phyloP scores from a whole-genome alignment of 2,329 filamentous ascomycete genomes.

The Nannizziopsis arthrosporioides region DNA sequence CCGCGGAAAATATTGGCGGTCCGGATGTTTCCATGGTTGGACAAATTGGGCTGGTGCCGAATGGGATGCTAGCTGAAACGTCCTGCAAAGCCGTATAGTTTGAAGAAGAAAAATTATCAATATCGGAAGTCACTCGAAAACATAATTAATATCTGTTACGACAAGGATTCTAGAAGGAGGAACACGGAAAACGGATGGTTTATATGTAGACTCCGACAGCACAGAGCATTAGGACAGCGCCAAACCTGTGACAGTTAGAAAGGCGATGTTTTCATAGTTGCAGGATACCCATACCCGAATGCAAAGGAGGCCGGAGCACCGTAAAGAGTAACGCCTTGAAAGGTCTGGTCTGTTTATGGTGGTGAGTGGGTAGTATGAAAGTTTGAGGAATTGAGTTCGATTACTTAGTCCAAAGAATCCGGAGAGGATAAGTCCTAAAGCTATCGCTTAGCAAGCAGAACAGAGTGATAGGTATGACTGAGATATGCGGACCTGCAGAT shows the following conservation, averaged over 20 bases:
- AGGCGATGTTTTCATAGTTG: conserved; percentile 8
- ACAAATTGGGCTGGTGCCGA: neutral
- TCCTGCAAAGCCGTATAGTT: no score
- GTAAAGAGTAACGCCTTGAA: conserved; percentile 62
- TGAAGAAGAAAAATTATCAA: no score
- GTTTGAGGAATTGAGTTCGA: conserved; percentile 19
- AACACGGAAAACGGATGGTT: neutral
- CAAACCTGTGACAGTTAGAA: conserved; percentile 50
- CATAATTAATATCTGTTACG: no score
- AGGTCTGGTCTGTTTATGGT: conserved; percentile 58
- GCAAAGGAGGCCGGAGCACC: conserved; percentile 79
- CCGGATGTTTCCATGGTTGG: conserved; percentile 11
- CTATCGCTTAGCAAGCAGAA: neutral
- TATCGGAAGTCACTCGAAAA: no score
- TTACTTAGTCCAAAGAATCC: conserved; percentile 79
- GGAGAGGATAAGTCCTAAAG: conserved; percentile 52
- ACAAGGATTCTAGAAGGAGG: no score
- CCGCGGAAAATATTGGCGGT: conserved; percentile 42
- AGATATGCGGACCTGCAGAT: conserved; percentile 43
- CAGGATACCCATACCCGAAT: conserved; percentile 58
- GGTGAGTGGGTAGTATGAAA: no score
- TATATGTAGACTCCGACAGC: conserved; percentile 97
- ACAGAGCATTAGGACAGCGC: conserved; percentile 97
- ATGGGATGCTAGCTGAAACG: neutral
- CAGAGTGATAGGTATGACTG: conserved; percentile 1